Conservation (phyloP, 768 basidiomycete genomes). For the Phlebiopsis flavidoalba region DNA sequence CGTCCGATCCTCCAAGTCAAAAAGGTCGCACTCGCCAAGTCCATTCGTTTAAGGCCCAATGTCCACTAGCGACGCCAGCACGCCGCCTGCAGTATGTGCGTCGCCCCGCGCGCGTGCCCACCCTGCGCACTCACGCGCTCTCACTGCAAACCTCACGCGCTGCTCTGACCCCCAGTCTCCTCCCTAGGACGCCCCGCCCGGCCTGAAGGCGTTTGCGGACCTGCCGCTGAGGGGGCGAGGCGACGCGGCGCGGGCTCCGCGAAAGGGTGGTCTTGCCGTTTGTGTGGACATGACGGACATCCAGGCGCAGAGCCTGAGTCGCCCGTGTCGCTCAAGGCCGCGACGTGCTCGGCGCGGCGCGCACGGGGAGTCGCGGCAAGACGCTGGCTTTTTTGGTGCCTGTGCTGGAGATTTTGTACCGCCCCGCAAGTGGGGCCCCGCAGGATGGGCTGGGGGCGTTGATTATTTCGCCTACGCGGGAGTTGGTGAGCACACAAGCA, state of each 20-base stretch:
- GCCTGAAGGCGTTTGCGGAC: constrained; percentile 58
- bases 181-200: constrained; percentile 44
- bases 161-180: constrained; percentile 13
- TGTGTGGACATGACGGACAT: constrained; percentile 80
- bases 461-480: constrained; percentile 91
- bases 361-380: constrained; percentile 69
- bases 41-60: constrained; percentile 45
- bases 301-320: constrained; percentile 56
- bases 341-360: constrained; percentile 65
- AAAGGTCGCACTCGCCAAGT: constrained; percentile 43
- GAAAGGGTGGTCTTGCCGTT: constrained; percentile 88
- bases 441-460: constrained; percentile 80
- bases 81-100: constrained; percentile 50
- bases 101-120: background rate
- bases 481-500: constrained; percentile 54
- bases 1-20: constrained; percentile 28
- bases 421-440: constrained; percentile 61
- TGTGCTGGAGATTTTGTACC: constrained; percentile 57
- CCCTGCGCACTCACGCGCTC: too few species aligned
- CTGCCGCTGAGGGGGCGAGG: constrained; percentile 75
- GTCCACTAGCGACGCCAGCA: too few species aligned
- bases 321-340: constrained; percentile 53
- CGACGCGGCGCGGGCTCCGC: constrained; percentile 79
- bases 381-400: constrained; percentile 72
- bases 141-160: too few species aligned